Evolutionary conservation across 2,329 filamentous ascomycete genomes (phyloP).

Genomic region (Fusarium zealandicum): DNA sequence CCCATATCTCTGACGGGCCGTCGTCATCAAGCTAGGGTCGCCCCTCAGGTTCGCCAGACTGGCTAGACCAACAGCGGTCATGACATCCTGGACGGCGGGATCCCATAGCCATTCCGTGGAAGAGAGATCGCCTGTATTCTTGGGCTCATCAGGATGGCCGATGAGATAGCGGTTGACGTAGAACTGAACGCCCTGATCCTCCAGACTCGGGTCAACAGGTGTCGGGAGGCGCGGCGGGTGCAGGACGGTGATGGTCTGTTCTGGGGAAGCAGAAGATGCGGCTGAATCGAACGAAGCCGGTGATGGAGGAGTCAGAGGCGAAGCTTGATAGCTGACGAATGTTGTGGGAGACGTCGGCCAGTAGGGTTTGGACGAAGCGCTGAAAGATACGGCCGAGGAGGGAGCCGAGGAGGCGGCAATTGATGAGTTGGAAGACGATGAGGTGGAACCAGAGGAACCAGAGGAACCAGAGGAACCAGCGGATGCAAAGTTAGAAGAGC

Average conservation of each 20-base stretch:
- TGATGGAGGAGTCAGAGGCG: slow-evolving; percentile 30
- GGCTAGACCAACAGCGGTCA: slow-evolving; percentile 65
- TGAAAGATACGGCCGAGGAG: slow-evolving; percentile 24
- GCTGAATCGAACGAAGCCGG: slow-evolving; percentile 14
- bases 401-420: slow-evolving; percentile 17
- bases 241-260: not conserved
- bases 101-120: slow-evolving; percentile 49
- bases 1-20: slow-evolving; percentile 62
- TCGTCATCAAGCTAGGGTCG: slow-evolving; percentile 53
- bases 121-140: slow-evolving; percentile 47
- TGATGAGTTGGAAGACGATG: slow-evolving; percentile 29
- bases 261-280: slow-evolving; percentile 1
- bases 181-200: slow-evolving; percentile 59
- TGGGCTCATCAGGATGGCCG: slow-evolving; percentile 59
- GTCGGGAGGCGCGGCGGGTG: slow-evolving; percentile 29
- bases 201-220: slow-evolving; percentile 51
- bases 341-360: slow-evolving; percentile 33
- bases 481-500: slow-evolving; percentile 27
- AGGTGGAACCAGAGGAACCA: slow-evolving; percentile 16
- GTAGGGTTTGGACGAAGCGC: slow-evolving; percentile 27
- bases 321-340: slow-evolving; percentile 16
- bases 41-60: slow-evolving; percentile 62
- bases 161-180: slow-evolving; percentile 60
- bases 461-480: slow-evolving; percentile 10
- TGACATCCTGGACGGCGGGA: slow-evolving; percentile 54